Evolutionary conservation across 2,329 filamentous ascomycete genomes (phyloP), one percentile per base, ranked within the genome.

Genomic region (Claviceps pazoutovae): DNA sequence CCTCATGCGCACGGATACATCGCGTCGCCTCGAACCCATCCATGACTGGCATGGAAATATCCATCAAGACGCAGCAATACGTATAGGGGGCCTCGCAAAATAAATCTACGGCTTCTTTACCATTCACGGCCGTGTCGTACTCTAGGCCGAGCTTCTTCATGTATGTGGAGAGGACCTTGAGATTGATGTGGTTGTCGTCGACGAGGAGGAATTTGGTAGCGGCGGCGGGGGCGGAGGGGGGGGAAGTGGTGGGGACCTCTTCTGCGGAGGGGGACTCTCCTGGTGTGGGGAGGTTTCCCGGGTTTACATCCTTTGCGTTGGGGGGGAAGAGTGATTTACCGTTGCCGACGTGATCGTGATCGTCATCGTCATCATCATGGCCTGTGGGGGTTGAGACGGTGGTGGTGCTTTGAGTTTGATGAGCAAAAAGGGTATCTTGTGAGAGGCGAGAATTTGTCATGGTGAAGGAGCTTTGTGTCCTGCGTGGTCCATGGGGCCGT

Each of bases 11-110:
- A 2, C 75, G 68, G 9, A 77, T 75, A 17, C 62, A 63, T 2
- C 68, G 64, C 1, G 74, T 75, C 0, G 71, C 68, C 11, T 70
- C 70, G 7, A 75, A 66, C 0, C 72, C 72, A 54, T 78, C 70
- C 55, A 79, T 71, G 4, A 76, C 61, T 0, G 75, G 75, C 75
- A 79, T 79, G 54, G 68, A 74, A 3, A 77, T 71, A 56, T 79
- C 75, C 53, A 66, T 68, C 2, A 68, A 54, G 4, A 67, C 56
- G 50, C 57, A 58, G n/a, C 48, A 47, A n/a, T 48, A 58, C 63
- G 1, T 53, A 21, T 0, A 42, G 51, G 0, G 58, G 55, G 7
- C 48, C 6, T 54, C 21, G 7, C 37, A 52, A 17, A 61, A 64
- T 7, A 53, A 53, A 13, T 63, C 56, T 19, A 63, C 48, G 0